phyloP scores from a whole-genome alignment of 805 yeast genomes.

The Schwanniomyces occidentalis region DNA sequence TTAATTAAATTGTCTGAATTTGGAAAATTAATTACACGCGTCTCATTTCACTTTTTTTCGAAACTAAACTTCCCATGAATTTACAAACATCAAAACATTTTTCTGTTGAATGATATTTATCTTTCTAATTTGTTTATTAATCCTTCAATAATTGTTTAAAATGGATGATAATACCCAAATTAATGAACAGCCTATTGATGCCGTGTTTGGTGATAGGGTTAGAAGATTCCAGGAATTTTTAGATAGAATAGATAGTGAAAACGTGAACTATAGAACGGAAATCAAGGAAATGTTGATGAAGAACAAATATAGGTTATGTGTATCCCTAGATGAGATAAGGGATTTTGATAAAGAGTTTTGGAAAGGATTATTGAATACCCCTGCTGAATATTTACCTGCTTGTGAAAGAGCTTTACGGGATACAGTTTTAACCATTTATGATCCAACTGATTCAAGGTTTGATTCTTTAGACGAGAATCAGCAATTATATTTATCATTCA shows the following conservation, averaged over 20 bases:
- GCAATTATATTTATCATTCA: constrained; percentile 73
- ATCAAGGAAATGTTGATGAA: constrained; percentile 72
- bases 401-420: constrained; percentile 85
- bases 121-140: background rate
- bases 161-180: constrained; percentile 13
- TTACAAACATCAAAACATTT: background rate
- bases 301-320: constrained; percentile 63
- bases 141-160: background rate
- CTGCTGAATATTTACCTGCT: constrained; percentile 87
- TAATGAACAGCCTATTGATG: constrained; percentile 40
- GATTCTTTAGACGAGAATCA: constrained; percentile 58
- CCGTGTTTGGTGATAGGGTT: constrained; percentile 74
- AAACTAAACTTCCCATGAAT: background rate
- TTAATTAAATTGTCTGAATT: constrained; percentile 23
- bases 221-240: constrained; percentile 87
- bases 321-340: constrained; percentile 84
- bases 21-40: constrained; percentile 30
- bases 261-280: constrained; percentile 64
- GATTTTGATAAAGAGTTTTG: constrained; percentile 80
- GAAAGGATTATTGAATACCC: constrained; percentile 69
- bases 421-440: constrained; percentile 70
- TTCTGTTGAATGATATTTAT: background rate
- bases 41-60: constrained; percentile 9
- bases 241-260: constrained; percentile 50
- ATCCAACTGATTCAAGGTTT: constrained; percentile 54